phyloP scores from a whole-genome alignment of 1,139 yeast genomes.

The Arxiozyma heterogenica region DNA sequence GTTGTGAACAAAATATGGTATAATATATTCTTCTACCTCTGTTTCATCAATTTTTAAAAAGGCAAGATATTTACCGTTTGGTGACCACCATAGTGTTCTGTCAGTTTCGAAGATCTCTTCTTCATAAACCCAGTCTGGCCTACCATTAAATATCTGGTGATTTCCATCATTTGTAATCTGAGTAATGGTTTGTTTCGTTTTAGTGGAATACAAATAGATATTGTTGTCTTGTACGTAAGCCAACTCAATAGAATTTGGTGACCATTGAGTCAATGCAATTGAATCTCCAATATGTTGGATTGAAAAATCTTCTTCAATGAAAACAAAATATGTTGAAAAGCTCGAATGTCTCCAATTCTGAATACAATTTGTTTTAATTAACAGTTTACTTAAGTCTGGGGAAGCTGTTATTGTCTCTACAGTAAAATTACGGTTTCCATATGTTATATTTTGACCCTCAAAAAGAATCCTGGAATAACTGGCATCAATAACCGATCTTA shows the following conservation, averaged over 20 bases:
- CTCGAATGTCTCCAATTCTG: constrained; percentile 82
- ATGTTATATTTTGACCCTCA: constrained; percentile 40
- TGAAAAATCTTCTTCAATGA: constrained; percentile 36
- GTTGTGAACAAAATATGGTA: constrained; percentile 61
- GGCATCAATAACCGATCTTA: constrained; percentile 37
- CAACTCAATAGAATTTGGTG: constrained; percentile 61
- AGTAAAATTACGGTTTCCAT: constrained; percentile 35
- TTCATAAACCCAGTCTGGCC: constrained; percentile 96
- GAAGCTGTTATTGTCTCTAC: constrained; percentile 52
- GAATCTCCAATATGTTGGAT: constrained; percentile 25
- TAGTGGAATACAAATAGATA: constrained; percentile 42
- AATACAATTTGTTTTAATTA: constrained; percentile 47
- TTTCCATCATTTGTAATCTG: constrained; percentile 51
- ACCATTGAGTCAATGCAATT: constrained; percentile 58
- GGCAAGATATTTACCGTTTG: constrained; percentile 55
- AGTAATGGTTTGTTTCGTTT: constrained; percentile 30
- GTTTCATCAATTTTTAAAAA: constrained; percentile 69
- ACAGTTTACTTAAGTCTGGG: constrained; percentile 50
- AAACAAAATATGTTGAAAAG: constrained; percentile 60
- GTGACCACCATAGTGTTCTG: constrained; percentile 84
- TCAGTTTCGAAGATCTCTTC: constrained; percentile 75
- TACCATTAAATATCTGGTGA: constrained; percentile 69
- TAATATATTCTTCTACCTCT: constrained; percentile 56
- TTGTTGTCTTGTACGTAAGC: constrained; percentile 68
- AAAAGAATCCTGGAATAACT: constrained; percentile 39